Evolutionary conservation across 2,329 filamentous ascomycete genomes (phyloP), one percentile per base, ranked within the genome.

Genomic region (Diaporthe aspalathi): DNA sequence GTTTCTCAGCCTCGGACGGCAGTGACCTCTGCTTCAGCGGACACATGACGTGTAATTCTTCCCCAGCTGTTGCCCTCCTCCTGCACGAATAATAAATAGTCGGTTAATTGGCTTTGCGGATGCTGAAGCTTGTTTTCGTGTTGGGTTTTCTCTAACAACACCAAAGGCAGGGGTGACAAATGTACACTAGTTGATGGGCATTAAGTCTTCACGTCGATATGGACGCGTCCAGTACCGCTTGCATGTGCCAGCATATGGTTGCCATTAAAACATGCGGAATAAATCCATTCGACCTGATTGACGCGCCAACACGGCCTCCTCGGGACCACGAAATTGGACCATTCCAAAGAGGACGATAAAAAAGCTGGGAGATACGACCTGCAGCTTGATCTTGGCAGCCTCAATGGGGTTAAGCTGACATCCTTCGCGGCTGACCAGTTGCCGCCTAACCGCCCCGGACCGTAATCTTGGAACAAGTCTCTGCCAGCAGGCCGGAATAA

Each of bases 1-100:
- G 74, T 76, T n/a, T 63, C 57, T 45, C 38, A 60, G 56, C 24
- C 38, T 47, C 40, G 47, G 40, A 24, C 40, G n/a, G 29, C 45
- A 27, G 20, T n/a, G n/a, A n/a, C n/a, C 17, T 22, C 14, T 38
- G 24, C 4, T 47, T 62, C 40, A 29, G 24, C 27, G 16, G 17
- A 16, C 11, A 22, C 16, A 56, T 24, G 32, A 6, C 14, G 17
- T 45, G 16, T 17, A 29, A 29, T 45, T 11, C 45, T n/a, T n/a
- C n/a, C n/a, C n/a, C n/a, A n/a, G n/a, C n/a, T n/a, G n/a, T n/a
- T n/a, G n/a, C n/a, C n/a, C n/a, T n/a, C n/a, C n/a, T n/a, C n/a
- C n/a, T n/a, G n/a, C n/a, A n/a, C n/a, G n/a, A n/a, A n/a, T n/a
- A n/a, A n/a, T n/a, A n/a, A n/a, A n/a, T n/a, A n/a, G n/a, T n/a